Base-by-base conservation (phyloP, 2,329 filamentous ascomycete genomes). In the Cordyceps tenuipes region DNA sequence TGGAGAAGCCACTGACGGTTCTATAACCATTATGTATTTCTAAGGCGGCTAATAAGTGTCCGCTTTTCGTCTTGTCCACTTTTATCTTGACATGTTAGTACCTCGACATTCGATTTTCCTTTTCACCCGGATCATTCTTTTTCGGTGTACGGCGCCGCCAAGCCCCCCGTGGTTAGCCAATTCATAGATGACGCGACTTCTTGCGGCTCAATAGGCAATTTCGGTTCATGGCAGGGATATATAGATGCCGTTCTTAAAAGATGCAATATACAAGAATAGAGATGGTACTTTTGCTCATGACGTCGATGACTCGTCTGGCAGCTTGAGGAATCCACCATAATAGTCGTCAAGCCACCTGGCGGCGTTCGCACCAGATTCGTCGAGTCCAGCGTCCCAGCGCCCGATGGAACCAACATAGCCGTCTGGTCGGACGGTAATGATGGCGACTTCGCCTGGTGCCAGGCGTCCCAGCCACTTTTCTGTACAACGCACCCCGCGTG, bases 361-460 rank as follows among this genome's bases (percentile, higher is more conserved):
- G 9, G 81, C 81, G 51, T 78, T 75, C 47, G 77, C 70, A 47
- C 81, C 81, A 6, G 79, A 72, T 47, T 78, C 78, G 59, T 81
- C 79, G 31, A 79, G 68, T 64, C 74, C 76, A 39, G 77, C 76
- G 67, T 81, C 78, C 79, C 79, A 82, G 46, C 78, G 72, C 49
- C 79, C 75, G 26, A 89, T 72, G n/a, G 79, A 83, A 1, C 87
- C 88, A 5, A 90, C 82, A 69, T 90, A 91, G 12, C 88, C 87
- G 70, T 91, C 88, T 0, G 88, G 88, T 5, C 88, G 79, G 1
- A 91, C 84, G 65, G 87, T 86, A 46, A 87, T 76, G 46, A 90
- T 80, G 5, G 82, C 84, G 6, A 87, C 80, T 64, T 87, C 81
- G 10, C 78, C 75, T 0, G 77, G 75, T 0, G 73, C 75, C 3